A percentile compares a stretch with the other conserved stretches of the same genome.
Conservation (phyloP, 768 basidiomycete genomes). For the Termitomyces sp. region DNA sequence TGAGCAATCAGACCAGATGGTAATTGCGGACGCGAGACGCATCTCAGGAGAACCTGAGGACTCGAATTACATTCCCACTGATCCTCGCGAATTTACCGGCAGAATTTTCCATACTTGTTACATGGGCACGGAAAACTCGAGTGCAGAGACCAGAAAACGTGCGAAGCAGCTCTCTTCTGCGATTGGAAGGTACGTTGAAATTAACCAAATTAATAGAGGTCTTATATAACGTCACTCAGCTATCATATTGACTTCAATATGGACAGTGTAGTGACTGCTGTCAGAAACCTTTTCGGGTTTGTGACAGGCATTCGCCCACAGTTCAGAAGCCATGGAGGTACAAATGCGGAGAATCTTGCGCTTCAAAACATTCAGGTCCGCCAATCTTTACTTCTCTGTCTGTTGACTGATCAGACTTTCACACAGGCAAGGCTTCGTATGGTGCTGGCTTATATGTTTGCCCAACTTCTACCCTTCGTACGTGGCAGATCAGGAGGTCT, state of each 20-base stretch:
- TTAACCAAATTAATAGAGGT: neutral
- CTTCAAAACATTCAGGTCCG: constrained; percentile 92
- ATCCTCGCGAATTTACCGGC: constrained; percentile 80
- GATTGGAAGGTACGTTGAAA: constrained; percentile 72
- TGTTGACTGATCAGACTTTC: neutral
- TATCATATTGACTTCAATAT: constrained; percentile 96
- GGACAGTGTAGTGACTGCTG: constrained; percentile 84
- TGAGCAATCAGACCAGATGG: constrained; percentile 42
- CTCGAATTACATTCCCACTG: constrained; percentile 79
- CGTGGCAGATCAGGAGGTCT: constrained; percentile 80
- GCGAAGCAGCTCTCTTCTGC: constrained; percentile 85
- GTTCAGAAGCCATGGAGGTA: constrained; percentile 86
- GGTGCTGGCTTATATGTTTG: constrained; percentile 93
- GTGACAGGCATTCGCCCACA: constrained; percentile 62
- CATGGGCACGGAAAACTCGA: constrained; percentile 98
- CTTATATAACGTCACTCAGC: constrained; percentile 31
- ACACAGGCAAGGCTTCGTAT: constrained; percentile 83
- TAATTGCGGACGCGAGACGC: constrained; percentile 86
- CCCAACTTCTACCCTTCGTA: constrained; percentile 91
- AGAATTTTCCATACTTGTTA: constrained; percentile 97
- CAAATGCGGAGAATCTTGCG: constrained; percentile 86
- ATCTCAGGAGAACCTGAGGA: constrained; percentile 81
- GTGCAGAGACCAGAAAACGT: constrained; percentile 74
- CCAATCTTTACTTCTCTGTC: neutral
- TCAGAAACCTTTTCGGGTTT: constrained; percentile 76